Base-by-base conservation (phyloP, 1,139 yeast species). In the Protomyces inundatus region DNA sequence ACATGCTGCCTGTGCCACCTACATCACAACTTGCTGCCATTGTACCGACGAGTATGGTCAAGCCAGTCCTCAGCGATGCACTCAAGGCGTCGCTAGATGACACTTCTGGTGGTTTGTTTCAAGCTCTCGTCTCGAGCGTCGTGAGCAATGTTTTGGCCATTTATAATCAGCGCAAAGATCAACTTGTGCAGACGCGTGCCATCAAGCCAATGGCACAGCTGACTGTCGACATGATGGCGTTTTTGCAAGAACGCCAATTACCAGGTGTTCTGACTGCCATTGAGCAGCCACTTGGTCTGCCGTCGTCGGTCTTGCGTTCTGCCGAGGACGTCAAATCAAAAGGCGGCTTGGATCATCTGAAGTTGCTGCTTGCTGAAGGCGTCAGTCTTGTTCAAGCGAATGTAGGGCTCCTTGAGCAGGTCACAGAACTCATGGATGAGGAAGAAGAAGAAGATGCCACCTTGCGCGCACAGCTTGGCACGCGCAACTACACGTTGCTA, bases 61-160 rank as follows among this genome's bases (percentile, higher is more conserved):
- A 82, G 62, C 77, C 85, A 0, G 68, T 79, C 5, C 69, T 75
- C 0, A 79, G 82, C 0, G 77, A 75, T 0, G 80, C 78, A 4
- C 65, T 79, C 0, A 72, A 68, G 4, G 65, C 68, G 6, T 77
- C 80, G 2, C 57, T 71, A 14, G 58, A 37, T 14, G 30, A 37
- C 3, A 40, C 36, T 12, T 5, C 35, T 5, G 54, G n/a, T 6
- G 3, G 3, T 5, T 72, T 86, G 4, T 87, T 90, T 70, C 76
- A 75, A 7, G 83, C 82, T 23, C 76, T 90, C 16, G 71, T 89
- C 1, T 96, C 97, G 0, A 82, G 82, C 67, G 76, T 81, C 6
- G 81, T 89, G 1, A 81, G 88, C 60, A 88, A 87, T 69, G 81
- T 84, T 1, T 83, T 88, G 0, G 84, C 82, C 64, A 87, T 93